These are phyloP conservation scores for Chlorella sp. DNA, from an alignment of 139 green algal species.

Conservation along the genomic window DNA sequence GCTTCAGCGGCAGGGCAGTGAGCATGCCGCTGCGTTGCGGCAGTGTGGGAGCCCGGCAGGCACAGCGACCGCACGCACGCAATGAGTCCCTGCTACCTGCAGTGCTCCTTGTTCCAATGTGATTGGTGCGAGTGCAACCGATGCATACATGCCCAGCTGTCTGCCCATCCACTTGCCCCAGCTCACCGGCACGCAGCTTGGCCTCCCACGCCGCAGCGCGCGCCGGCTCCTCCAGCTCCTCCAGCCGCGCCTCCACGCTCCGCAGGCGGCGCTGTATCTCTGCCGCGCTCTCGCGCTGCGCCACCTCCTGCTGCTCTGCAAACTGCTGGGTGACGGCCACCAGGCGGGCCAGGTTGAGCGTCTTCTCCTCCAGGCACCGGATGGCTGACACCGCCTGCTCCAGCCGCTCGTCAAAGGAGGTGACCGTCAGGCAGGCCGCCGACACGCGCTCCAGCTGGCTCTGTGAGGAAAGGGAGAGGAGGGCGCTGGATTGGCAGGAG, in stretches of 20 bases:
- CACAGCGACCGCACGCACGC: neutral
- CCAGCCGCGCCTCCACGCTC: slow-evolving; percentile 18
- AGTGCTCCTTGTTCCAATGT: too few relatives aligned
- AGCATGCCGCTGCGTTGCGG: neutral
- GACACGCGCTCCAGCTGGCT: slow-evolving; percentile 51
- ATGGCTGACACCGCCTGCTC: slow-evolving; percentile 22
- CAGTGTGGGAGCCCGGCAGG: neutral
- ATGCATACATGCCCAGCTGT: neutral
- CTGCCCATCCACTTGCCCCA: neutral
- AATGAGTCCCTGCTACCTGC: neutral
- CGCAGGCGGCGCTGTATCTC: slow-evolving; percentile 9
- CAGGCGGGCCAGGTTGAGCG: slow-evolving; percentile 39
- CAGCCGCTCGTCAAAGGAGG: slow-evolving; percentile 47
- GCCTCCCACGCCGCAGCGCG: neutral
- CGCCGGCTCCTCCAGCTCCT: neutral
- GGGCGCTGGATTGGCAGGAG: too few relatives aligned
- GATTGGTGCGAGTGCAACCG: too few relatives aligned
- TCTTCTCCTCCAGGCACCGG: slow-evolving; percentile 21
- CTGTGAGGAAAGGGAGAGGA: too few relatives aligned
- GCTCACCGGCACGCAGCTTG: slow-evolving; percentile 19
- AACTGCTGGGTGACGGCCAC: slow-evolving; percentile 41
- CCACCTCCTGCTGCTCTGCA: slow-evolving; percentile 32
- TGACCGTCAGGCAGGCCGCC: slow-evolving; percentile 46
- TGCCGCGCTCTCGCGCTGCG: slow-evolving; percentile 2
- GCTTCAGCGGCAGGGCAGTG: too few relatives aligned